These are phyloP conservation scores for Lactarius akahatsu DNA, from an alignment of 768 basidiomycete species.

Conservation along the genomic window DNA sequence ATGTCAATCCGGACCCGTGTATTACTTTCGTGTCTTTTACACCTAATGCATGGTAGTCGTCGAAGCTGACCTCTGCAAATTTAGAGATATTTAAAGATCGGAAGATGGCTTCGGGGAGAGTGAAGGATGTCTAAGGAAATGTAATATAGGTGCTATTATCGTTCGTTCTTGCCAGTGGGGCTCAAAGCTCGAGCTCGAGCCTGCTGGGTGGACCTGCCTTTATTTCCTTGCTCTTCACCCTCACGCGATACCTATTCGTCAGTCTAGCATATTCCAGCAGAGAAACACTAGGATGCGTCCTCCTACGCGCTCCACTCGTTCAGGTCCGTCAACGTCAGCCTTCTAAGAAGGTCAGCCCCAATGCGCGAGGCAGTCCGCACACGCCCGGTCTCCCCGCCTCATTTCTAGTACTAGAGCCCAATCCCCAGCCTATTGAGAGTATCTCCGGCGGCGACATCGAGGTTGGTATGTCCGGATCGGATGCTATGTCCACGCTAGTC, in stretches of 20 bases:
- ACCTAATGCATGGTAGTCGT: background rate
- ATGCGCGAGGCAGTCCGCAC: background rate
- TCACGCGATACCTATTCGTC: constrained; percentile 21
- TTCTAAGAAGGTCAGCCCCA: constrained; percentile 6
- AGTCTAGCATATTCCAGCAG: constrained; percentile 14
- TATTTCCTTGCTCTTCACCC: background rate
- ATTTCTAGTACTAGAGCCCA: background rate
- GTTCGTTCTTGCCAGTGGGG: background rate
- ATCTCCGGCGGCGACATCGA: background rate
- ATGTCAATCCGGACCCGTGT: background rate
- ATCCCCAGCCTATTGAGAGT: background rate
- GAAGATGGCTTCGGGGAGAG: background rate
- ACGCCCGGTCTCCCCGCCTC: background rate
- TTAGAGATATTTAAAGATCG: constrained; percentile 9
- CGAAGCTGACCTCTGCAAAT: constrained; percentile 13
- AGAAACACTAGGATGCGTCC: constrained; percentile 32
- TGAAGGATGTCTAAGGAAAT: constrained; percentile 1
- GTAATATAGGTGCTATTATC: constrained; percentile 2
- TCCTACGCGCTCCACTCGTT: constrained; percentile 34
- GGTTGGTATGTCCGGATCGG: background rate
- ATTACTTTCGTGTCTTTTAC: background rate
- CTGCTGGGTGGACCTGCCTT: background rate
- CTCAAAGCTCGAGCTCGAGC: background rate
- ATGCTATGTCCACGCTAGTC: background rate
- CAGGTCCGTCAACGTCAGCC: constrained; percentile 29